Evolutionary conservation across 139 green algal genomes (phyloP), one percentile per base, ranked within the genome.

Genomic region (Volvox reticuliferus): DNA sequence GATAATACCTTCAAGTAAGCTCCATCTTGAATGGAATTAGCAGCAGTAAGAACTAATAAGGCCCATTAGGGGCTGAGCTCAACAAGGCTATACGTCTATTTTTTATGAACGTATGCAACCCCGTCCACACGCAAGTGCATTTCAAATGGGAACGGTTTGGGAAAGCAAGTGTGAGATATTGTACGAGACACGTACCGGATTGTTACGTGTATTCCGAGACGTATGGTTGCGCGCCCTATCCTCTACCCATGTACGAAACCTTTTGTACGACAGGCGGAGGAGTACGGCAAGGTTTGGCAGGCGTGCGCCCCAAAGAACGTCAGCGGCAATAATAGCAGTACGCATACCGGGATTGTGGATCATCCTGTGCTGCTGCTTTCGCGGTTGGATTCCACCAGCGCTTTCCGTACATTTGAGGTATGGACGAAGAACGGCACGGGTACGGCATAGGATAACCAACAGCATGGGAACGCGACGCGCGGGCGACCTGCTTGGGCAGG

Each of bases 281-380:
- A 36, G 33, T 88, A 88, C 65, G 65, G 1, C 63, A 88, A 80
- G 36, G 37, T 80, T 26, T 28, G 22, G 9, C 1, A 28, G 36
- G 67, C 83, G 0, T 89, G 67, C 68, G 26, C 61, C 17, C 5
- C 5, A 55, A 55, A 55, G 5, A 5, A 55, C 44, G 67, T 44
- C 32, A 81, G 13, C 9, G 71, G 26, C 33, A 35, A 1, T 18
- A 63, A 35, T 37, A n/a, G 44, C 71, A 63, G 33, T 69, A 24
- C n/a, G 44, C n/a, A 28, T 17, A 6, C 73, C 9, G 55, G 50
- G 6, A 71, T 61, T 16, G 86, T 90, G 73, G 20, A 32, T 21
- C 86, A 90, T 61, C 86, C 86, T 18, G 86, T 90, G 86, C 86
- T 90, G 30, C 75, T 90, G 55, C 73, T 90, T 44, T 68, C 75